phyloP scores from a whole-genome alignment of 768 basidiomycete genomes.

The Lyophyllum decastes region DNA sequence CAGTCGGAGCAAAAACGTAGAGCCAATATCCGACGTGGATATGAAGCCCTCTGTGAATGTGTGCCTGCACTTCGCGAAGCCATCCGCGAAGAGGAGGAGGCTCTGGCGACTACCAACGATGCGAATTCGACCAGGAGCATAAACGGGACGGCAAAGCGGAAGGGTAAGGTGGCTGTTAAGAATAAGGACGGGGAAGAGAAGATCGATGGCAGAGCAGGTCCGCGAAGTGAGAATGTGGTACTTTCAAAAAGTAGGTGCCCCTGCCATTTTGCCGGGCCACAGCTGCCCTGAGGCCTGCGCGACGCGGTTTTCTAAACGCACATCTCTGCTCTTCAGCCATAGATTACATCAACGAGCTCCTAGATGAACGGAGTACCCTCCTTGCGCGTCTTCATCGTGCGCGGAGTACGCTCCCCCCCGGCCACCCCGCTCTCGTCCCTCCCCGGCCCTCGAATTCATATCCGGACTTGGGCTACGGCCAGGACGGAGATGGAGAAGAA shows the following conservation, averaged over 20 bases:
- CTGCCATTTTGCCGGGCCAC: not conserved
- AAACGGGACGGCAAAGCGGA: conserved; percentile 30
- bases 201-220: conserved; percentile 83
- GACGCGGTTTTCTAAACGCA: not conserved
- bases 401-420: conserved; percentile 53
- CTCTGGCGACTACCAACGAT: conserved; percentile 24
- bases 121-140: conserved; percentile 20
- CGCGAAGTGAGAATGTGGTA: conserved; percentile 89
- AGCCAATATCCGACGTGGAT: conserved; percentile 86
- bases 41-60: conserved; percentile 83
- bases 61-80: conserved; percentile 84
- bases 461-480: conserved; percentile 21
- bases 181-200: conserved; percentile 51
- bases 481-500: conserved; percentile 7
- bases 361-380: conserved; percentile 59
- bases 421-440: conserved; percentile 57
- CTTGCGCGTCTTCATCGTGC: conserved; percentile 62
- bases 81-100: conserved; percentile 74
- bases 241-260: conserved; percentile 76
- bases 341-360: conserved; percentile 74
- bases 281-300: conserved; percentile 7
- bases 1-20: conserved; percentile 93
- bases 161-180: conserved; percentile 50
- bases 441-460: conserved; percentile 20
- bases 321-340: conserved; percentile 56